These are phyloP conservation scores for Colletotrichum sp. DNA, from an alignment of 2,329 filamentous ascomycete species.

Conservation along the genomic window DNA sequence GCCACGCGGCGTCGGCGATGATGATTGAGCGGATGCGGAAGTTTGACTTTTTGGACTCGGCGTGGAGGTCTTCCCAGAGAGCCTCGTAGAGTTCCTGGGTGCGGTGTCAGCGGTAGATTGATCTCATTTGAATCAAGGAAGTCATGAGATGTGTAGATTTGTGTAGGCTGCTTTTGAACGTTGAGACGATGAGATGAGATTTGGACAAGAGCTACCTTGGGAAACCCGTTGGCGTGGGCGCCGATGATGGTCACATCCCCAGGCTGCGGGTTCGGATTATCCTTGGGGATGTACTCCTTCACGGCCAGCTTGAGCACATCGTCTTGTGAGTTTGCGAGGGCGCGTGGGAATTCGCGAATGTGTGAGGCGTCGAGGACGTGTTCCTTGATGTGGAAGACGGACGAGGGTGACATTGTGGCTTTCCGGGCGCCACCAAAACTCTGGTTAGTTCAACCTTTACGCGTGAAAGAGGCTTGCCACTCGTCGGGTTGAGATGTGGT, in stretches of 20 bases:
- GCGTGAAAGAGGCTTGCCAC: neutral
- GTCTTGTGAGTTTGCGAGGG: conserved; percentile 75
- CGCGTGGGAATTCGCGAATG: conserved; percentile 80
- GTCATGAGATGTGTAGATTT: neutral
- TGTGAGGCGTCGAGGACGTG: conserved; percentile 78
- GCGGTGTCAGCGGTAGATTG: neutral
- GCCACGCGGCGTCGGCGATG: conserved; percentile 88
- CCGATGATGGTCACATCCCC: conserved; percentile 87
- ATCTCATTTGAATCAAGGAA: neutral
- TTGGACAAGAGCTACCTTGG: conserved; percentile 65
- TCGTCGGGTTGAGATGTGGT: no score
- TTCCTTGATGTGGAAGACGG: conserved; percentile 70
- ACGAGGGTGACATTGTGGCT: conserved; percentile 31
- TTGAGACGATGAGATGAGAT: neutral
- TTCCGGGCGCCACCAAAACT: neutral
- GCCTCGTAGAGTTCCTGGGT: conserved; percentile 87
- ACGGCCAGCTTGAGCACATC: conserved; percentile 76
- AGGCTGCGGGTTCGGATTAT: conserved; percentile 69
- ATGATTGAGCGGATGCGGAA: conserved; percentile 82
- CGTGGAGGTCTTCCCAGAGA: conserved; percentile 83
- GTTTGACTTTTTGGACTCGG: conserved; percentile 51
- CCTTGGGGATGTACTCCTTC: conserved; percentile 85
- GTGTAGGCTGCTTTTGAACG: neutral
- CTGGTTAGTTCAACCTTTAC: neutral
- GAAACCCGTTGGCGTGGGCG: conserved; percentile 90